Base-by-base conservation (phyloP, 1,284 basidiomycete species). In the Trichosporon sp. region DNA sequence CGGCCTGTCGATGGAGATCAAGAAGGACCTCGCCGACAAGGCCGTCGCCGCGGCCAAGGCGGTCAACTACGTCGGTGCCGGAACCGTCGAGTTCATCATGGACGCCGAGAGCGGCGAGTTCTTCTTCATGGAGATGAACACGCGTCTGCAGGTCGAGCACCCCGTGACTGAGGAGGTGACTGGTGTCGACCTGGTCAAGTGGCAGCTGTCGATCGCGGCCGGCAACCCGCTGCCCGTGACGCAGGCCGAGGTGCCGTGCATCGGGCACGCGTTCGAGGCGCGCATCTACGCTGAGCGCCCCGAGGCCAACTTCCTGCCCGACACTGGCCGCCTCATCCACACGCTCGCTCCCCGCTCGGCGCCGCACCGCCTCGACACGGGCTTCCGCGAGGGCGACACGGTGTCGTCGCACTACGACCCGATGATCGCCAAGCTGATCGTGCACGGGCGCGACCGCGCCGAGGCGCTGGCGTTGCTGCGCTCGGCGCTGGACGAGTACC, bases 51-150 rank as follows among this genome's bases (percentile, higher is more conserved):
- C 95, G 25, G 95, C 95, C 18, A 89, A 89, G 80, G 95, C 95
- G 3, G 93, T 97, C 68, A 87, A 89, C 75, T 97, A 95, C 77
- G 90, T 93, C 42, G 93, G 93, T 38, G 93, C 93, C 11, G 93
- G 93, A 1, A 95, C 93, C 0, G 92, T 95, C 23, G 93, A 96
- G 79, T 95, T 96, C 75, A 95, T 96, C 76, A 92, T 95, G 76
- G 93, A 95, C 78, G 93, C 92, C 73, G 90, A 93, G 77, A 91
- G 89, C 8, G 84, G 88, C 70, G 86, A 89, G 72, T 95, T 95
- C 83, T 96, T 89, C 80, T 97, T 93, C 82, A 96, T 92, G 94
- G 95, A 93, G 84, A 96, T 92, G 92, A 96, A 97, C 79, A 95
- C 93, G 4, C 88, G 95, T 64, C 81, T 98, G 34, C 95, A 97